Percentiles rank a stretch among this genome's conserved stretches.
These are phyloP conservation scores for Amphichorda felina DNA, from an alignment of 2,329 filamentous ascomycete genomes.

Conservation along the genomic window DNA sequence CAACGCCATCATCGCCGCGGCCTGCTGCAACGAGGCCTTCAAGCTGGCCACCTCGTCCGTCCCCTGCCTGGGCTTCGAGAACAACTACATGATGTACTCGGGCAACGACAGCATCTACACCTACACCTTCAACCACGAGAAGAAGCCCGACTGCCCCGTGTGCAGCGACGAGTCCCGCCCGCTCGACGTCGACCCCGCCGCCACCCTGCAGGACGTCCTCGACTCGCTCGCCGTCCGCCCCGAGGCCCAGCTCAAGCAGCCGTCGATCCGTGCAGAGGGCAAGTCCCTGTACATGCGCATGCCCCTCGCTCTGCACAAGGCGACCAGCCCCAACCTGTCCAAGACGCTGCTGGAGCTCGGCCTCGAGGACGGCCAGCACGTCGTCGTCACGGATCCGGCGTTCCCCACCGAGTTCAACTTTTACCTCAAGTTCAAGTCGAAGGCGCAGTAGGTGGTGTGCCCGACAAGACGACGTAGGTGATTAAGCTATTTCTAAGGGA, in stretches of 20 bases:
- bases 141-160: constrained; percentile 89
- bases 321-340: constrained; percentile 70
- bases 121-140: constrained; percentile 91
- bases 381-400: constrained; percentile 87
- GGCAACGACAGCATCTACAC: constrained; percentile 95
- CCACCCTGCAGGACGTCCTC: constrained; percentile 73
- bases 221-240: constrained; percentile 73
- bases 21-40: constrained; percentile 93
- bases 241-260: constrained; percentile 88
- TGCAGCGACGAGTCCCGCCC: constrained; percentile 76
- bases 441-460: too few relatives aligned
- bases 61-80: constrained; percentile 63
- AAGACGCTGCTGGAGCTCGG: constrained; percentile 66
- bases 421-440: constrained; percentile 29
- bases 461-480: too few relatives aligned
- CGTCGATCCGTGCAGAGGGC: constrained; percentile 65
- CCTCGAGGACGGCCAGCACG: constrained; percentile 69
- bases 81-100: constrained; percentile 99
- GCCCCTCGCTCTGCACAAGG: constrained; percentile 69
- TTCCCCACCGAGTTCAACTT: constrained; percentile 62
- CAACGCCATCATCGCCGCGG: constrained; percentile 90
- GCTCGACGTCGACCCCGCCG: constrained; percentile 56
- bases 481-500: too few relatives aligned
- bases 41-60: constrained; percentile 82
- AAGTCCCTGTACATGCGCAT: constrained; percentile 87